Percentiles rank a stretch among this genome's conserved stretches.
Conservation (phyloP, 768 basidiomycete species). For the Russula olivacea region DNA sequence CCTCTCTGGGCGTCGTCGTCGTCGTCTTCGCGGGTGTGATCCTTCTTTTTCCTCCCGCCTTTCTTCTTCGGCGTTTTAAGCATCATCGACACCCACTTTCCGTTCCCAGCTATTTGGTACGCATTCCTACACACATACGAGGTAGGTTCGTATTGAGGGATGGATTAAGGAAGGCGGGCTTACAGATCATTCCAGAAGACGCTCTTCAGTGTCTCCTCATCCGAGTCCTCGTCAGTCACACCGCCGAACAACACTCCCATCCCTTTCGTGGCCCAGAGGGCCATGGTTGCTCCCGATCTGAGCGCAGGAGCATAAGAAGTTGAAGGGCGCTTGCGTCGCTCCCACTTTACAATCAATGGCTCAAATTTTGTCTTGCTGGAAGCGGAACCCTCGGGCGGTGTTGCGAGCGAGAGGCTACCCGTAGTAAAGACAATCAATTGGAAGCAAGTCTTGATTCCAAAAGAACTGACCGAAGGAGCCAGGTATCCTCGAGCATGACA, state of each 20-base stretch:
- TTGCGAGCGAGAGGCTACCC: neutral
- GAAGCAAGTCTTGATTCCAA: neutral
- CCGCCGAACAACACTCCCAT: slow-evolving; percentile 83
- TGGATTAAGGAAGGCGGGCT: slow-evolving; percentile 25
- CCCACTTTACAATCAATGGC: slow-evolving; percentile 69
- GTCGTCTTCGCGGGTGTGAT: slow-evolving; percentile 23
- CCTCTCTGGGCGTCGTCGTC: slow-evolving; percentile 26
- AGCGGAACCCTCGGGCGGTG: slow-evolving; percentile 24
- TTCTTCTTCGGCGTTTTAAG: slow-evolving; percentile 59
- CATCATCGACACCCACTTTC: slow-evolving; percentile 73
- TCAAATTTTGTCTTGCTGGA: slow-evolving; percentile 39
- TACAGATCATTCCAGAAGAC: slow-evolving; percentile 86
- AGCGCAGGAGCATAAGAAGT: slow-evolving; percentile 66
- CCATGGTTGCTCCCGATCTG: slow-evolving; percentile 84
- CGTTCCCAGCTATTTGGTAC: slow-evolving; percentile 68
- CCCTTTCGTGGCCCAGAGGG: slow-evolving; percentile 60
- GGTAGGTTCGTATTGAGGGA: neutral
- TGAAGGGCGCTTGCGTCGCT: slow-evolving; percentile 65
- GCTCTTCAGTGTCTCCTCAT: slow-evolving; percentile 79
- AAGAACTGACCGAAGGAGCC: slow-evolving; percentile 64
- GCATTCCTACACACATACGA: slow-evolving; percentile 48
- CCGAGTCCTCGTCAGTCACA: slow-evolving; percentile 80
- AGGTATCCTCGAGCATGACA: slow-evolving; percentile 86
- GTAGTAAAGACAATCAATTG: neutral
- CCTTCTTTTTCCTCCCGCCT: slow-evolving; percentile 35